These are phyloP conservation scores for Xylaria castorea DNA, from an alignment of 495 filamentous ascomycete species.

Conservation along the genomic window DNA sequence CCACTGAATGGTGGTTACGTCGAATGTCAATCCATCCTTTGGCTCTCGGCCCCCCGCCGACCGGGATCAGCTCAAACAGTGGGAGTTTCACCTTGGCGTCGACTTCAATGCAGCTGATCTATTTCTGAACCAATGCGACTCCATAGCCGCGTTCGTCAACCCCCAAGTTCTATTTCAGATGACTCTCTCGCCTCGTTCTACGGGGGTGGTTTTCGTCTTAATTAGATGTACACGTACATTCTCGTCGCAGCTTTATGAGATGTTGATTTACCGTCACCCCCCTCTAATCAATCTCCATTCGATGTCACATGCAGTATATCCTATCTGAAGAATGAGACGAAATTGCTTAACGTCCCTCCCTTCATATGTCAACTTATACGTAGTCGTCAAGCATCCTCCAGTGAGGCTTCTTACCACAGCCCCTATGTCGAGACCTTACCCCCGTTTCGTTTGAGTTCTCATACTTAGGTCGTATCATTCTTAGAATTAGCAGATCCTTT, in stretches of 20 bases:
- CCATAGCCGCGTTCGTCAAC: neutral
- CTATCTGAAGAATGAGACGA: neutral
- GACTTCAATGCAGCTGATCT: constrained; percentile 18
- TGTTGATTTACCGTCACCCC: neutral
- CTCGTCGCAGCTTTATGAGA: constrained; percentile 6
- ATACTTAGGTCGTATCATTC: constrained; percentile 13
- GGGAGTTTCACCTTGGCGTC: constrained; percentile 15
- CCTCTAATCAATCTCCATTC: neutral
- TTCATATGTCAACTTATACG: neutral
- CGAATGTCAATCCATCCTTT: neutral
- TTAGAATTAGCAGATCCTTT: constrained; percentile 15
- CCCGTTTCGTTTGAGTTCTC: constrained; percentile 2
- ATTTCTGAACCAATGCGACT: constrained; percentile 10
- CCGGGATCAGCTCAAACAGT: constrained; percentile 16
- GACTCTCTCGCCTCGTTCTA: neutral
- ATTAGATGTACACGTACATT: neutral
- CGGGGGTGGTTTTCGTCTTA: neutral
- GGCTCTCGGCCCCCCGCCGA: constrained; percentile 13
- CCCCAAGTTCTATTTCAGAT: neutral
- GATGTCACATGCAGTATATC: neutral
- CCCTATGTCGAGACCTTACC: neutral
- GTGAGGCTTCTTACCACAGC: neutral
- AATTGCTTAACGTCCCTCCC: neutral
- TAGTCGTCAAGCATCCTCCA: neutral
- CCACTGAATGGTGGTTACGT: neutral